Conservation (phyloP, 2,329 filamentous ascomycete species). For the Aquanectria penicillioides region DNA sequence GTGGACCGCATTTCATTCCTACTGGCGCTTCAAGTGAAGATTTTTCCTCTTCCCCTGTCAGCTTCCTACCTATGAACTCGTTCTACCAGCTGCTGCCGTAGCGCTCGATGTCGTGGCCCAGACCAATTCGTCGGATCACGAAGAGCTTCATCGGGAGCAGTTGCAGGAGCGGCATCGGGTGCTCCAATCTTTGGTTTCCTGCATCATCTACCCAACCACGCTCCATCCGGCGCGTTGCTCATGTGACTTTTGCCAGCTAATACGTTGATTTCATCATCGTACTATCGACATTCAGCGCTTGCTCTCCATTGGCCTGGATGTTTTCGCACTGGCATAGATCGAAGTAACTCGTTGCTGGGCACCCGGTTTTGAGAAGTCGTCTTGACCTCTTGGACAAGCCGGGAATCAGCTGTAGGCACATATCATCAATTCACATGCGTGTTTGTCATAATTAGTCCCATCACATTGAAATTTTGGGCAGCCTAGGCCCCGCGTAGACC, state of each 20-base stretch:
- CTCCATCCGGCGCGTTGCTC: slow-evolving; percentile 7
- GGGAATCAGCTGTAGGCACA: slow-evolving; percentile 71
- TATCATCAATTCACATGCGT: slow-evolving; percentile 30
- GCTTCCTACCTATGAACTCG: too few relatives aligned
- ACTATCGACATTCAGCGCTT: slow-evolving; percentile 62
- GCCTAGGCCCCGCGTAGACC: too few relatives aligned
- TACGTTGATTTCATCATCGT: slow-evolving; percentile 44
- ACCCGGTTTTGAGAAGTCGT: slow-evolving; percentile 65
- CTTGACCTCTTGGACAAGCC: slow-evolving; percentile 62
- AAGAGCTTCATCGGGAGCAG: background rate
- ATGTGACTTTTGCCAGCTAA: slow-evolving; percentile 47
- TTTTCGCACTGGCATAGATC: slow-evolving; percentile 68
- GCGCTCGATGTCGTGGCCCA: background rate
- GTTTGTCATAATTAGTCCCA: background rate
- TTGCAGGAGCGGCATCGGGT: too few relatives aligned
- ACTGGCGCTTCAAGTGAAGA: slow-evolving; percentile 9
- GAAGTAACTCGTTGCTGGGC: slow-evolving; percentile 64
- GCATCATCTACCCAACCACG: too few relatives aligned
- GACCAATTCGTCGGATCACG: slow-evolving; percentile 2
- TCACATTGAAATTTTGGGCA: too few relatives aligned
- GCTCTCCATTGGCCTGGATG: slow-evolving; percentile 58
- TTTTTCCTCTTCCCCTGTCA: background rate
- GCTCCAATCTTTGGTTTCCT: too few relatives aligned
- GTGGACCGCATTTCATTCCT: background rate
- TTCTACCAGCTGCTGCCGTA: background rate